phyloP scores from a whole-genome alignment of 1,284 basidiomycete species.

The Trichosporon ovoides region DNA sequence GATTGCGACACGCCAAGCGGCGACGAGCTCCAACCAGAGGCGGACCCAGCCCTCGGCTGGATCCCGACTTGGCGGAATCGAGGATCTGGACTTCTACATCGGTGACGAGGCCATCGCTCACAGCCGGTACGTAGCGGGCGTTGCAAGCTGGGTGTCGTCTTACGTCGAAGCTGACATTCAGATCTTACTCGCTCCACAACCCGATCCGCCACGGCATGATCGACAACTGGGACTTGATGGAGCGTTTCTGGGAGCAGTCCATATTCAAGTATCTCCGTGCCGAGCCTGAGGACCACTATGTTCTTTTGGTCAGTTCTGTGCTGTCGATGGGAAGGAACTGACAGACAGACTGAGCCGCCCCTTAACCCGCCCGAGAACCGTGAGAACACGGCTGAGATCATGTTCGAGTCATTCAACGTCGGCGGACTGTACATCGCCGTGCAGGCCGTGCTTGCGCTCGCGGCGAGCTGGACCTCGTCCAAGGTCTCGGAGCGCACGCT shows the following conservation, averaged over 20 bases:
- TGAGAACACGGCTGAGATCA: conserved; percentile 98
- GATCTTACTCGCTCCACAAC: conserved; percentile 87
- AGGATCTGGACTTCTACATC: conserved; percentile 99
- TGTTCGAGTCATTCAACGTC: conserved; percentile 99
- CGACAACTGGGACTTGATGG: conserved; percentile 99
- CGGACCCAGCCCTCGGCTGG: conserved; percentile 57
- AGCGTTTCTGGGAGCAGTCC: conserved; percentile 98
- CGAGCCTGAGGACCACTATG: conserved; percentile 98
- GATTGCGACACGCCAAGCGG: conserved; percentile 68
- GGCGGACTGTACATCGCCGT: conserved; percentile 89
- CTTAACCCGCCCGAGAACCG: conserved; percentile 98
- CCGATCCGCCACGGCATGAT: conserved; percentile 98
- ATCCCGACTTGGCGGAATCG: conserved; percentile 95
- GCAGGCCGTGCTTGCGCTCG: conserved; percentile 97
- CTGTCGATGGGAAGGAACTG: neutral
- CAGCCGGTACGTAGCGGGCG: conserved; percentile 56
- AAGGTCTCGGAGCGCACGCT: conserved; percentile 87
- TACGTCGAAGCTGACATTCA: conserved; percentile 44
- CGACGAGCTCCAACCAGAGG: conserved; percentile 52
- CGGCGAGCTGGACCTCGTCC: conserved; percentile 94
- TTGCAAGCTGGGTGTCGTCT: neutral
- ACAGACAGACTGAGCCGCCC: conserved; percentile 84
- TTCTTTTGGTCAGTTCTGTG: conserved; percentile 74
- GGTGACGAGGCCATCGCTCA: conserved; percentile 96
- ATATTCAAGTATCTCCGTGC: conserved; percentile 99